A percentile compares a stretch with the other conserved stretches of the same genome.
These are phyloP conservation scores for Orbilia oligospora DNA, from an alignment of 2,329 filamentous ascomycete species.

Conservation along the genomic window DNA sequence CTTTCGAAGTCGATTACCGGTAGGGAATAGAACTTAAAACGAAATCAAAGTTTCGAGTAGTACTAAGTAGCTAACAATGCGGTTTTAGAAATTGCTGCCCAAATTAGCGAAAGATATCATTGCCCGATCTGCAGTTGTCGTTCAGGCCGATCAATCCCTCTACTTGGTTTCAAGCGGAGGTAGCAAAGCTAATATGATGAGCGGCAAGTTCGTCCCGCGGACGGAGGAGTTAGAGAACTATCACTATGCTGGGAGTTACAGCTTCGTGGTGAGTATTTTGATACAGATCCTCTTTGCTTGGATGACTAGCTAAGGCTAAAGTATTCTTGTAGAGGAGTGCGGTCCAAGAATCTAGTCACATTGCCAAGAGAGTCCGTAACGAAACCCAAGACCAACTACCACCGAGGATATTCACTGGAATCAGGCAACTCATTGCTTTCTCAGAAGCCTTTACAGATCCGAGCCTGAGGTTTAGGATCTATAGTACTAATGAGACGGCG, in stretches of 20 bases:
- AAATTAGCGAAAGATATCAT: constrained; percentile 27
- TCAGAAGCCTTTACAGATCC: constrained; percentile 52
- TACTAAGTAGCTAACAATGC: background rate
- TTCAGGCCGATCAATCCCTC: constrained; percentile 54
- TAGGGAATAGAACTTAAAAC: background rate
- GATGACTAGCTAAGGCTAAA: background rate
- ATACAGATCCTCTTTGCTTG: background rate
- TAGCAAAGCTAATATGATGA: constrained; percentile 51
- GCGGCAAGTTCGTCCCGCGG: constrained; percentile 36
- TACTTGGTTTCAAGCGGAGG: constrained; percentile 44
- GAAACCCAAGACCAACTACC: constrained; percentile 41
- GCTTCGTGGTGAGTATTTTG: constrained; percentile 19
- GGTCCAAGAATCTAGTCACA: constrained; percentile 31
- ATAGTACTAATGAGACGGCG: constrained; percentile 50
- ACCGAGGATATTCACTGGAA: constrained; percentile 51
- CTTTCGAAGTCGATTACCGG: constrained; percentile 52
- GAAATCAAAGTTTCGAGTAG: background rate
- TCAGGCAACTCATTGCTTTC: constrained; percentile 28
- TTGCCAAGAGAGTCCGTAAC: constrained; percentile 36
- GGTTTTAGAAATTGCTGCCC: constrained; percentile 41
- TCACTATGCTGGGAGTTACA: constrained; percentile 42
- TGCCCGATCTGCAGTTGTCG: constrained; percentile 56
- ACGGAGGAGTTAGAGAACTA: constrained; percentile 10
- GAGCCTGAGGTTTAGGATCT: constrained; percentile 47
- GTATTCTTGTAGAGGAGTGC: constrained; percentile 28